A percentile compares a stretch with the other conserved stretches of the same genome.
phyloP scores from a whole-genome alignment of 768 basidiomycete genomes.

The Zangia roseola region DNA sequence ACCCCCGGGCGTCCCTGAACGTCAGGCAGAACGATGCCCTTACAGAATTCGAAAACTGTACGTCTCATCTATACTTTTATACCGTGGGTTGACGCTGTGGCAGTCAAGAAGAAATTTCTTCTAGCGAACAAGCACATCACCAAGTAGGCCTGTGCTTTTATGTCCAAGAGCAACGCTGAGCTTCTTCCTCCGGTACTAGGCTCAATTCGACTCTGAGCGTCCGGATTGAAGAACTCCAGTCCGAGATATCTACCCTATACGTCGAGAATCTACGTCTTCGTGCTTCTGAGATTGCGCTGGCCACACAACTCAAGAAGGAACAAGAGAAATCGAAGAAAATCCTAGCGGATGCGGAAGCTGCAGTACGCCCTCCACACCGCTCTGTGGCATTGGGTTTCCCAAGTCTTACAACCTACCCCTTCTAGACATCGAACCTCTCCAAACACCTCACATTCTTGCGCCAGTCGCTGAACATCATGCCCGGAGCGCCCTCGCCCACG shows the following conservation, averaged over 20 bases:
- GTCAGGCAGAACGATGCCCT: constrained; percentile 76
- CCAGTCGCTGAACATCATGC: constrained; percentile 52
- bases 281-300: constrained; percentile 75
- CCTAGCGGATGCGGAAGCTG: constrained; percentile 70
- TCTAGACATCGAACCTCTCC: constrained; percentile 56
- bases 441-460: constrained; percentile 67
- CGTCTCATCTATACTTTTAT: constrained; percentile 27
- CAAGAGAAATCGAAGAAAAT: constrained; percentile 73
- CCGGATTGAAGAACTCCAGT: constrained; percentile 81
- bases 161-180: constrained; percentile 8
- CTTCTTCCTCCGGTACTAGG: constrained; percentile 35
- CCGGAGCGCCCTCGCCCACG: constrained; percentile 35
- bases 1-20: constrained; percentile 48
- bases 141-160: constrained; percentile 49
- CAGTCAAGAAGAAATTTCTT: constrained; percentile 91
- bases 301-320: constrained; percentile 76
- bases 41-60: constrained; percentile 83
- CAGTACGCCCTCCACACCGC: constrained; percentile 46
- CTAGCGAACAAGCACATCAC: constrained; percentile 91
- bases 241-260: constrained; percentile 78
- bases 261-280: constrained; percentile 81
- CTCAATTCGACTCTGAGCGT: constrained; percentile 84
- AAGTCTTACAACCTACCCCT: constrained; percentile 4
- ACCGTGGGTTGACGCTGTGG: constrained; percentile 25
- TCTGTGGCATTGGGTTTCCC: constrained; percentile 16